Percentiles rank a stretch among this genome's conserved stretches.
Evolutionary conservation across 768 basidiomycete species (phyloP).

Genomic region (Paxillus ammoniavirescens): DNA sequence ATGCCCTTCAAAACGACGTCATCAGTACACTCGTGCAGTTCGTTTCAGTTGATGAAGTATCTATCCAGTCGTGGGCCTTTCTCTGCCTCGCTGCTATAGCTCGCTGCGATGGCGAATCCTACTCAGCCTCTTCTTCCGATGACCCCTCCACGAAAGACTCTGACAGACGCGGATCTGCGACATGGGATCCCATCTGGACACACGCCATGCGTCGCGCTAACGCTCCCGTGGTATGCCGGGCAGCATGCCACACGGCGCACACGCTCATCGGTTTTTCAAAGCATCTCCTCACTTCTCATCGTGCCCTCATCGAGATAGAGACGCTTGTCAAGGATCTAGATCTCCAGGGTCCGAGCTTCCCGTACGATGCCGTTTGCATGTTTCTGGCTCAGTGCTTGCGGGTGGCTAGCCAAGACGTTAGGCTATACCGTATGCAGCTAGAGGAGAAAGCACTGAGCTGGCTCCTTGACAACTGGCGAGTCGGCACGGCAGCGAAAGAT

Average conservation of each 20-base stretch:
- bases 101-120: conserved; percentile 37
- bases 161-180: conserved; percentile 22
- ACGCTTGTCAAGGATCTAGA: conserved; percentile 78
- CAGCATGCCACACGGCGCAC: conserved; percentile 72
- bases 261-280: conserved; percentile 47
- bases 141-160: background rate
- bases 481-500: conserved; percentile 39
- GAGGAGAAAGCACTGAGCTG: conserved; percentile 84
- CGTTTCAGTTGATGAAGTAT: conserved; percentile 60
- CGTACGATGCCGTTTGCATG: conserved; percentile 86
- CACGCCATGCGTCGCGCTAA: conserved; percentile 75
- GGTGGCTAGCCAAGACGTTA: conserved; percentile 76
- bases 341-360: conserved; percentile 85
- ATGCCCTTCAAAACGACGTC: conserved; percentile 54
- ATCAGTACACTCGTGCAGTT: conserved; percentile 55
- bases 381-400: conserved; percentile 71
- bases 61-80: conserved; percentile 83
- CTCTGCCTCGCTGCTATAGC: conserved; percentile 76
- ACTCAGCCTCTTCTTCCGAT: conserved; percentile 1
- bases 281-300: conserved; percentile 50
- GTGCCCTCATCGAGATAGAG: conserved; percentile 72
- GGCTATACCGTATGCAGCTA: conserved; percentile 80
- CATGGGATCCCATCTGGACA: conserved; percentile 85
- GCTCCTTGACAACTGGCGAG: conserved; percentile 72
- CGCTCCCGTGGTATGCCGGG: conserved; percentile 67